These are phyloP conservation scores for Anethum foeniculum DNA, from an alignment of 140 eudicot species.

Conservation along the genomic window DNA sequence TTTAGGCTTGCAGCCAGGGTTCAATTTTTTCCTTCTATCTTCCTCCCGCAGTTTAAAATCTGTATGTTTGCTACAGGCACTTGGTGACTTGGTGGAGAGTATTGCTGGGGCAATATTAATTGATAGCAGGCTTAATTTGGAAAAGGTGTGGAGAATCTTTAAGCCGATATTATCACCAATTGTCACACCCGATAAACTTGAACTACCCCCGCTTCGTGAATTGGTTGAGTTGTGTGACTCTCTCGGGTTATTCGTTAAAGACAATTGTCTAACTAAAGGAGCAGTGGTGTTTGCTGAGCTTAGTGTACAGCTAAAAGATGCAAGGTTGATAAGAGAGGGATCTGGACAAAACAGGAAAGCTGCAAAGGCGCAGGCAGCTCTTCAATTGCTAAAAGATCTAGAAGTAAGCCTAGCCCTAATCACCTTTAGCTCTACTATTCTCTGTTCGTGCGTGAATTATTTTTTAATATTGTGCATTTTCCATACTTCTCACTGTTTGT, in stretches of 20 bases:
- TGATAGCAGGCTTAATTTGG: conserved; percentile 63
- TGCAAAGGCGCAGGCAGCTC: conserved; percentile 88
- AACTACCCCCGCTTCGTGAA: conserved; percentile 83
- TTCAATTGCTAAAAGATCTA: conserved; percentile 50
- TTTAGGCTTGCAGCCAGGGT: neutral
- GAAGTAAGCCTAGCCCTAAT: conserved; percentile 36
- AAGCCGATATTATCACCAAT: conserved; percentile 69
- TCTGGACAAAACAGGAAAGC: conserved; percentile 43
- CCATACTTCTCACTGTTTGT: neutral
- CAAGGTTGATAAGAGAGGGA: conserved; percentile 46
- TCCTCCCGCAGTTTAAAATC: neutral
- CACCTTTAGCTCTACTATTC: neutral
- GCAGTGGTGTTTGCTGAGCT: conserved; percentile 43
- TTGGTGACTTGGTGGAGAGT: conserved; percentile 95
- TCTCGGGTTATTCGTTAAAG: conserved; percentile 69
- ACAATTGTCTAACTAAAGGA: conserved; percentile 26
- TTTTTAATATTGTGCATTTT: neutral
- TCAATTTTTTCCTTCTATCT: neutral
- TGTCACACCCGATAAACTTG: conserved; percentile 85
- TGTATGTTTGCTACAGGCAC: conserved; percentile 38
- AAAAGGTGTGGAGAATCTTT: conserved; percentile 71
- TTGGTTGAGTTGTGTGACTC: conserved; percentile 75
- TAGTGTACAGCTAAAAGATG: conserved; percentile 62
- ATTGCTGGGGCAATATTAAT: conserved; percentile 79
- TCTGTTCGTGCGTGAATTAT: neutral